Base-by-base conservation (phyloP, 2,329 filamentous ascomycete genomes). In the Colletotrichum ledebouriae region DNA sequence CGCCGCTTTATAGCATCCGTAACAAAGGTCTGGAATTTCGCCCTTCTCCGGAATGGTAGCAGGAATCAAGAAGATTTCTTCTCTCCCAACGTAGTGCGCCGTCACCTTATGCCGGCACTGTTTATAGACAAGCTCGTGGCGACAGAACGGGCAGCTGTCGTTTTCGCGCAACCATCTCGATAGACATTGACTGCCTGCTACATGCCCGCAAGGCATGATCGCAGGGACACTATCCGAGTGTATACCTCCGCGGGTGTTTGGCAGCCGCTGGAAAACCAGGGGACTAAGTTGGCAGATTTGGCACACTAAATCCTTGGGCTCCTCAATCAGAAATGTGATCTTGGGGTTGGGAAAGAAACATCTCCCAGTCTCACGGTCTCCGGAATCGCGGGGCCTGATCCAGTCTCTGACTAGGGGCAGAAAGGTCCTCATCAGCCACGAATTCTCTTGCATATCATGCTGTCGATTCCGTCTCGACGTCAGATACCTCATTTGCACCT, bases 191-290 rank as follows among this genome's bases (percentile, higher is more conserved):
- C 67, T 50, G 57, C 79, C 78, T 4, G 71, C 76, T 4, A 76
- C 67, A 59, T 82, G 80, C 0, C 78, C 79, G 44, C 79, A 81
- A 0, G 80, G 76, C 25, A 80, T 67, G 1, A 81, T 76, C 3
- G 71, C 68, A 1, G 78, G 74, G 1, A 69, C 62, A 0, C n/a
- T 47, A 4, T 72, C 61, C 10, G n/a, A 44, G 9, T 34, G 3
- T 15, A 12, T 13, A 9, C 49, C 17, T 41, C 7, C 12, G 11
- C 17, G 25, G 9, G 33, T n/a, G 22, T 59, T 42, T 3, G 22
- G 22, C 42, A 47, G 15, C 10, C 41, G 12, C n/a, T 60, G 69
- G 49, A 76, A 70, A 49, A 68, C 25, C 29, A 72, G 70, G 34
- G 56, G 61, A 11, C 63, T 70, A 34, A 72, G 69, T 29, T 65